A percentile compares a stretch with the other conserved stretches of the same genome.
Evolutionary conservation across 192 early-diverging fungal species (phyloP).

Genomic region (Umbelopsis sp.): DNA sequence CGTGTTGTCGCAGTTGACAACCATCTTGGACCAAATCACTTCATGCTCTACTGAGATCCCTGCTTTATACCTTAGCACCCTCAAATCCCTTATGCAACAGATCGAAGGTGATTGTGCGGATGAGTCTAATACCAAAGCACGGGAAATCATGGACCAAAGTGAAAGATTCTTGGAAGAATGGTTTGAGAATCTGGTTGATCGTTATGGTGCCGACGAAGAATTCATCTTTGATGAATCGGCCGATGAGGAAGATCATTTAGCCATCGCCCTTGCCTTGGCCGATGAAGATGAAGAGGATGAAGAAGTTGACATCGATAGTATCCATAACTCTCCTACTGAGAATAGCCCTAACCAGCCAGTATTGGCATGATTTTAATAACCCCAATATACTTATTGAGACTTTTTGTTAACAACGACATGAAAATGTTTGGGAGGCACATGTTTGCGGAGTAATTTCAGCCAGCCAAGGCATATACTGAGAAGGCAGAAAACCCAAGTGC

Average conservation of each 20-base stretch:
- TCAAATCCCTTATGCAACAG: constrained; percentile 34
- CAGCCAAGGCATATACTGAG: not conserved
- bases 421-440: not conserved
- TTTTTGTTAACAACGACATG: not conserved
- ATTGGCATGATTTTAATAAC: constrained; percentile 6
- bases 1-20: constrained; percentile 26
- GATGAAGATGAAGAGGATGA: constrained; percentile 33
- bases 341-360: constrained; percentile 13
- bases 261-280: constrained; percentile 28
- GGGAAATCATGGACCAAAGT: constrained; percentile 31
- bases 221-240: constrained; percentile 18
- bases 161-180: constrained; percentile 35
- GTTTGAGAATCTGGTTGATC: constrained; percentile 36
- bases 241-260: constrained; percentile 35
- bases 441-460: no score
- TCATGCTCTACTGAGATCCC: constrained; percentile 36
- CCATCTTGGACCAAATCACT: constrained; percentile 35
- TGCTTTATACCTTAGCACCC: constrained; percentile 30
- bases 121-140: constrained; percentile 31
- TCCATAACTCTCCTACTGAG: constrained; percentile 19
- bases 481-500: no score
- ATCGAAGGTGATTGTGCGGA: constrained; percentile 37
- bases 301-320: constrained; percentile 27
- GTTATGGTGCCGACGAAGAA: constrained; percentile 37
- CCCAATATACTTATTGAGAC: not conserved